Base-by-base conservation (phyloP, 495 filamentous ascomycete genomes). In the Patellaria atrata region DNA sequence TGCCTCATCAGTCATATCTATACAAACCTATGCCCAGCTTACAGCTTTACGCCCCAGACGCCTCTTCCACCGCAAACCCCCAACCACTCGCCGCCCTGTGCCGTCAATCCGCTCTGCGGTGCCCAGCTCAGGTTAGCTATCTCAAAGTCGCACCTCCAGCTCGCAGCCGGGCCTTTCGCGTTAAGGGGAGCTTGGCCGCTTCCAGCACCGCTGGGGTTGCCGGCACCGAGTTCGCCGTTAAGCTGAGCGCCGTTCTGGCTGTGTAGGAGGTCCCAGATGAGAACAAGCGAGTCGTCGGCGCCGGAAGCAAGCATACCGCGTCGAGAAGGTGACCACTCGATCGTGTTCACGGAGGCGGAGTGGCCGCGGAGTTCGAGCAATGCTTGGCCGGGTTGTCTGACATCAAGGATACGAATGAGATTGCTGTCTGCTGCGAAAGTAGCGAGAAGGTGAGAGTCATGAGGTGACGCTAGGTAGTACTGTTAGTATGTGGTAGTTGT, bases 111-210 rank as follows among this genome's bases (percentile, higher is more conserved):
- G 40, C 81, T 76, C 32, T 79, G 79, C 21, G 89, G 87, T 11
- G 81, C 82, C 89, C 89, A 99, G 48, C 80, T 86, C 21, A 96
- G 68, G 55, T 94, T 96, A 7, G 77, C 79, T 16, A 99, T 80
- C 60, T 99, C 89, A 45, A 92, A 93, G 39, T 96, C 89, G 48
- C 89, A 94, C 49, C 79, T 73, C 91, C 91, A 99, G 38, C 69
- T 75, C 4, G 82, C 82, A 3, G 81, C 71, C 0, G 87, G 87
- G 9, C 70, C 77, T 34, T 54, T 56, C 41, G 44, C 48, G 8
- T 71, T 73, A 20, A 72, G 73, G n/a, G 63, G 48, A 4, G 57
- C 58, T 1, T 59, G 58, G 10, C 59, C 40, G 57, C 62, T 8
- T 24, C 49, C 41, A 13, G 61, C 52, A 10, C 62, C 43, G 19